Evolutionary conservation across 2,329 filamentous ascomycete genomes (phyloP).

Genomic region (Aspergillus tubingensis): DNA sequence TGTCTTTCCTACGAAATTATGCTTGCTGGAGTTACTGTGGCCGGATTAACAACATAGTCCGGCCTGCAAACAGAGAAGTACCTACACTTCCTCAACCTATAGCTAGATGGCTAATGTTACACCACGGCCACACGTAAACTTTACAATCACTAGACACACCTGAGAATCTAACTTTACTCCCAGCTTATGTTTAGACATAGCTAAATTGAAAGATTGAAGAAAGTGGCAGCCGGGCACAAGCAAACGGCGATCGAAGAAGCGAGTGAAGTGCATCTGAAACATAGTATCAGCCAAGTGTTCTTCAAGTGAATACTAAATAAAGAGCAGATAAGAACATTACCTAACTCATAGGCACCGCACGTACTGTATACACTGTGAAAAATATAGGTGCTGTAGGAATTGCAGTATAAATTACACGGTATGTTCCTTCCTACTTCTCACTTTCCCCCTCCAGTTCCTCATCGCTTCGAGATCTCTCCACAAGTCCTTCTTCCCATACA

Average conservation of each 20-base stretch:
- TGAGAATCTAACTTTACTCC: background rate
- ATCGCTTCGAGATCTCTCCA: no score
- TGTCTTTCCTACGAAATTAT: background rate
- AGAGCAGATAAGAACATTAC: background rate
- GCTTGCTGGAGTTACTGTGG: background rate
- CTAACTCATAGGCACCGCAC: background rate
- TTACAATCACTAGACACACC: background rate
- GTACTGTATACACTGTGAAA: no score
- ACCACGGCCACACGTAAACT: background rate
- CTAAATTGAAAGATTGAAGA: background rate
- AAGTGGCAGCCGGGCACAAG: background rate
- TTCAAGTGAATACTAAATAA: background rate
- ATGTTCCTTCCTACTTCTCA: no score
- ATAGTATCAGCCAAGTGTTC: background rate
- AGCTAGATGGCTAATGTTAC: background rate
- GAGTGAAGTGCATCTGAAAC: background rate
- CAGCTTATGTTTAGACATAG: background rate
- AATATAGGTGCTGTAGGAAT: no score
- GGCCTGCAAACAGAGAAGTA: background rate
- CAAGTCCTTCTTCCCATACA: no score
- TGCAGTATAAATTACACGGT: no score
- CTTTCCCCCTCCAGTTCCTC: no score
- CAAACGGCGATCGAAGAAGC: background rate
- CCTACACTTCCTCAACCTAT: no score
- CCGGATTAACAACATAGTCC: background rate